phyloP scores from a whole-genome alignment of 805 yeast genomes.

The Jamesozyma hellenica region DNA sequence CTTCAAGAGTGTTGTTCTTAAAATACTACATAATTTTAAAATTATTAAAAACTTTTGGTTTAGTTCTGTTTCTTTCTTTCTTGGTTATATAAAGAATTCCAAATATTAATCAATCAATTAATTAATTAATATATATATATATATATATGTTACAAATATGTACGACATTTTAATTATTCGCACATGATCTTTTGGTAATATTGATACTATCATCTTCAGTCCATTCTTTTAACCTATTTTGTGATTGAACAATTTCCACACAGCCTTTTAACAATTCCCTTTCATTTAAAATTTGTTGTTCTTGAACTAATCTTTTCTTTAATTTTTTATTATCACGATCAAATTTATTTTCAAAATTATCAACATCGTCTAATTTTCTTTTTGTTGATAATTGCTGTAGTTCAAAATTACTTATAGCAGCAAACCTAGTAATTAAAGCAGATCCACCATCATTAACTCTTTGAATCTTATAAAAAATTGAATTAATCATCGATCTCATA shows the following conservation, averaged over 20 bases:
- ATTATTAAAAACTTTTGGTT: no score
- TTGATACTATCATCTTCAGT: slow-evolving; percentile 39
- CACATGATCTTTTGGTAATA: slow-evolving; percentile 36
- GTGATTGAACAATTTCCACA: slow-evolving; percentile 28
- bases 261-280: slow-evolving; percentile 20
- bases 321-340: slow-evolving; percentile 11
- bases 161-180: background rate
- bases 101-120: no score
- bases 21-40: no score
- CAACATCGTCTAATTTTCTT: slow-evolving; percentile 8
- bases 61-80: no score
- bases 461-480: slow-evolving; percentile 39
- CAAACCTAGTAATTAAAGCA: slow-evolving; percentile 49
- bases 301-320: slow-evolving; percentile 30
- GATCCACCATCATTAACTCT: slow-evolving; percentile 50
- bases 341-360: slow-evolving; percentile 6
- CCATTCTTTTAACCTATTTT: slow-evolving; percentile 58
- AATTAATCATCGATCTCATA: slow-evolving; percentile 33
- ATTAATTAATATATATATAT: background rate
- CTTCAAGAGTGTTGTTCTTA: no score
- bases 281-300: slow-evolving; percentile 37
- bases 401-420: slow-evolving; percentile 34
- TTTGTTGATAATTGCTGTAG: slow-evolving; percentile 8
- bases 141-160: background rate
- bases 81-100: no score